phyloP scores from a whole-genome alignment of 2,329 filamentous ascomycete species.

The Fusarium irregulare region DNA sequence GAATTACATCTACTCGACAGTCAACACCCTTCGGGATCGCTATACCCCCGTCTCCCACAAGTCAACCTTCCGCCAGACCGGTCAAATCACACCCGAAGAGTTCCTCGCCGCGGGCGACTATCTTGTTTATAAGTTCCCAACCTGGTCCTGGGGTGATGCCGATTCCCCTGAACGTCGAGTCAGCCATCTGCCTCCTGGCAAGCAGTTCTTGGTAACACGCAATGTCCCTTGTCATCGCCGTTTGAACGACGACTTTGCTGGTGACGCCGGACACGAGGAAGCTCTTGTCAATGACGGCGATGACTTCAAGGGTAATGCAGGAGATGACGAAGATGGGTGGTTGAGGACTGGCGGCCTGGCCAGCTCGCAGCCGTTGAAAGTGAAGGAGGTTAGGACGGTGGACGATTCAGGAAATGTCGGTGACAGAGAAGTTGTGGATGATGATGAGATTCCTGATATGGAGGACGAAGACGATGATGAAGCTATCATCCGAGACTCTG shows the following conservation, averaged over 20 bases:
- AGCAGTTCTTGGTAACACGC: slow-evolving; percentile 95
- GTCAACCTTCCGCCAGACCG: slow-evolving; percentile 92
- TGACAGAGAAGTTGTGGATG: slow-evolving; percentile 75
- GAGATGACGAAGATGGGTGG: slow-evolving; percentile 85
- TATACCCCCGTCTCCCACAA: slow-evolving; percentile 90
- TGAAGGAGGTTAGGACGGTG: slow-evolving; percentile 84
- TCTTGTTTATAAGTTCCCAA: slow-evolving; percentile 98
- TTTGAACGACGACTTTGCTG: slow-evolving; percentile 92
- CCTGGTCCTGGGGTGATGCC: slow-evolving; percentile 96
- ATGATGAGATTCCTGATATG: slow-evolving; percentile 95
- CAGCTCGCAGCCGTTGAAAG: slow-evolving; percentile 79
- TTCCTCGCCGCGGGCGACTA: slow-evolving; percentile 97
- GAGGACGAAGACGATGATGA: slow-evolving; percentile 98
- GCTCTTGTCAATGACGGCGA: slow-evolving; percentile 85
- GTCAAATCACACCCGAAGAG: slow-evolving; percentile 97
- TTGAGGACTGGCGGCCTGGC: slow-evolving; percentile 84
- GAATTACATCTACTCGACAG: slow-evolving; percentile 92
- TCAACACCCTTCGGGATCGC: slow-evolving; percentile 91
- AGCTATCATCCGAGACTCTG: slow-evolving; percentile 88
- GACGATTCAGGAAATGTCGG: slow-evolving; percentile 90
- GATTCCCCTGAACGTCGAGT: slow-evolving; percentile 83
- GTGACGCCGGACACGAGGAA: slow-evolving; percentile 86
- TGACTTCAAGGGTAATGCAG: slow-evolving; percentile 62
- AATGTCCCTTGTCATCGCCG: slow-evolving; percentile 94
- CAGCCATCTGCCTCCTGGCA: slow-evolving; percentile 83